Percentiles rank a stretch among this genome's conserved stretches.
Evolutionary conservation across 2,329 filamentous ascomycete species (phyloP).

Genomic region (Nemania serpens): DNA sequence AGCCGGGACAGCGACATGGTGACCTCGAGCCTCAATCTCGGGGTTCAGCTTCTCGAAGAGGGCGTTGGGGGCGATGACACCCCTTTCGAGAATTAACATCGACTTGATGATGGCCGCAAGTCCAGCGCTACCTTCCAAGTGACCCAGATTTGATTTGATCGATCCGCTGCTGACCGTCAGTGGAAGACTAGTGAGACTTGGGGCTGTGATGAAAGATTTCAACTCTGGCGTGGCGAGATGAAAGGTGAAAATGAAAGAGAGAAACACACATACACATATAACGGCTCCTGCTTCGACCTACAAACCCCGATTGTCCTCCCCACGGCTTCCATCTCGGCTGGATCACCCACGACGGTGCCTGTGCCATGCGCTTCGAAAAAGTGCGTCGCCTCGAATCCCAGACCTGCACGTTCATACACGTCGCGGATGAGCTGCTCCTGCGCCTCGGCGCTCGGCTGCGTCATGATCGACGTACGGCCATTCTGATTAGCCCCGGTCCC

Average conservation of each 20-base stretch:
- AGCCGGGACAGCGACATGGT: neutral
- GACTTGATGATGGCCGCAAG: slow-evolving; percentile 1
- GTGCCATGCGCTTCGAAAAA: neutral
- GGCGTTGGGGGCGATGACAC: neutral
- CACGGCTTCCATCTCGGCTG: neutral
- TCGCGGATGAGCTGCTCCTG: neutral
- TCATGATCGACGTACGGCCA: neutral
- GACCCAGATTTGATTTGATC: slow-evolving; percentile 4
- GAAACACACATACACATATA: neutral
- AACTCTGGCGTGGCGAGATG: neutral
- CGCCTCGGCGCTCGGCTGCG: neutral
- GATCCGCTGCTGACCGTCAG: neutral
- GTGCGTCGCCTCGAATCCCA: neutral
- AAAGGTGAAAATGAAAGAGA: no score
- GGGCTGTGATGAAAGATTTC: neutral
- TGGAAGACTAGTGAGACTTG: neutral
- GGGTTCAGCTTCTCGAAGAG: slow-evolving; percentile 2
- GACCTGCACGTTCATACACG: neutral
- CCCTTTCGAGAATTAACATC: slow-evolving; percentile 3
- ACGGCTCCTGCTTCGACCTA: neutral
- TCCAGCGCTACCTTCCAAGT: neutral
- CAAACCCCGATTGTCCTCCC: neutral
- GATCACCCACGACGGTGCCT: neutral
- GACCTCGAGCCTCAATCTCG: no score
- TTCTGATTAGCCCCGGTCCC: neutral